Evolutionary conservation across 306 rosid species (phyloP).

Genomic region (Vicia villosa): DNA sequence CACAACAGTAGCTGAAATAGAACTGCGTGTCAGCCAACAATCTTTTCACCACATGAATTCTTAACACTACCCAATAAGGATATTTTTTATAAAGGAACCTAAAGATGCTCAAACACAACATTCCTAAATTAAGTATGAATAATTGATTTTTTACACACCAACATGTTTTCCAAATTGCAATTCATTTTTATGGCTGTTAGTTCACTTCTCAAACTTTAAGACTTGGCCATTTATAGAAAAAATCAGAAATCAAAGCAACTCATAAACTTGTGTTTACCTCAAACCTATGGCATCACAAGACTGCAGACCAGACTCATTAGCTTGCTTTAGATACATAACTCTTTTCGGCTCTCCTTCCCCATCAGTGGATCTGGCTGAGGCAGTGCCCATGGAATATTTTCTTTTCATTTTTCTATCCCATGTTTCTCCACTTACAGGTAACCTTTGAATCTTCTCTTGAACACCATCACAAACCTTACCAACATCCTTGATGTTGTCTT

Average conservation of each 20-base stretch:
- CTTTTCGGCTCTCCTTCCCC: conserved; percentile 71
- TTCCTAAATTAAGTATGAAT: conserved; percentile 31
- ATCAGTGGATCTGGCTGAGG: conserved; percentile 57
- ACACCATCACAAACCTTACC: conserved; percentile 65
- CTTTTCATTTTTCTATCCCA: conserved; percentile 82
- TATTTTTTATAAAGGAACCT: conserved; percentile 17
- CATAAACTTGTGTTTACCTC: conserved; percentile 53
- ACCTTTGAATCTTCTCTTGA: conserved; percentile 72
- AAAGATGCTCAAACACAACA: conserved; percentile 26
- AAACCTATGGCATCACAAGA: conserved; percentile 63
- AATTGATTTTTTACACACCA: conserved; percentile 13
- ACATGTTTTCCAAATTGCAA: conserved; percentile 10
- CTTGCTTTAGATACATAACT: conserved; percentile 59
- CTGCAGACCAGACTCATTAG: conserved; percentile 53
- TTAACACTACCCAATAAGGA: neutral
- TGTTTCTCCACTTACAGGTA: conserved; percentile 74
- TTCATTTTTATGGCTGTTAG: conserved; percentile 18
- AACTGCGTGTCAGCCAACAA: neutral
- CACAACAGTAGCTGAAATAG: neutral
- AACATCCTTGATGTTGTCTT: conserved; percentile 60
- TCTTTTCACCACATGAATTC: neutral
- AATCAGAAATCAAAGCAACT: conserved; percentile 21
- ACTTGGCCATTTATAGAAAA: conserved; percentile 1
- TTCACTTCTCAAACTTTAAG: conserved; percentile 7
- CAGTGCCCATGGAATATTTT: conserved; percentile 69